phyloP scores from a whole-genome alignment of 345 rosid species.

The Nephelium lappaceum region DNA sequence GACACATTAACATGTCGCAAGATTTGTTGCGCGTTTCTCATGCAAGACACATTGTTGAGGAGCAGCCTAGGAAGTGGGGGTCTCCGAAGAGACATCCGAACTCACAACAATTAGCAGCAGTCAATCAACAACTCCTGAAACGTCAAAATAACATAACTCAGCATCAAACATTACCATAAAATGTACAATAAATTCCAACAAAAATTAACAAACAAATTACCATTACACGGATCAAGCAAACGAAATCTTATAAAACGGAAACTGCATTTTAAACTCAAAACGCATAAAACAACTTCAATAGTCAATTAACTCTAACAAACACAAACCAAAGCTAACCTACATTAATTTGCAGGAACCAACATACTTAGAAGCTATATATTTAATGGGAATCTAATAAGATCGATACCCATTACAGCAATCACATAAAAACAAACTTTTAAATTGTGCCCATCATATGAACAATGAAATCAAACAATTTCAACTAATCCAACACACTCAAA shows the following conservation, averaged over 20 bases:
- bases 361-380: no score
- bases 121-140: neutral
- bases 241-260: neutral
- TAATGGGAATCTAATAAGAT: neutral
- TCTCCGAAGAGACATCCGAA: slow-evolving; percentile 54
- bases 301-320: neutral
- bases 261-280: neutral
- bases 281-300: neutral
- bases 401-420: neutral
- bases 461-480: neutral
- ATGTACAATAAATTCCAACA: neutral
- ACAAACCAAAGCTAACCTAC: neutral
- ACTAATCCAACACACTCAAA: no score
- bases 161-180: neutral
- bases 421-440: neutral
- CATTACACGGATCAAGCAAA: neutral
- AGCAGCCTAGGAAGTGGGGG: slow-evolving; percentile 72
- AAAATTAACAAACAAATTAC: neutral
- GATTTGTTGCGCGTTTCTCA: slow-evolving; percentile 91
- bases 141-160: neutral
- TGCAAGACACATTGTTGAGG: slow-evolving; percentile 87
- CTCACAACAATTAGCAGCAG: neutral
- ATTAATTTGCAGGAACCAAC: no score
- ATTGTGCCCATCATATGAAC: neutral
- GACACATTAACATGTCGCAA: slow-evolving; percentile 74